Evolutionary conservation across 2,329 filamentous ascomycete genomes (phyloP).

Genomic region (Fusarium napiforme): DNA sequence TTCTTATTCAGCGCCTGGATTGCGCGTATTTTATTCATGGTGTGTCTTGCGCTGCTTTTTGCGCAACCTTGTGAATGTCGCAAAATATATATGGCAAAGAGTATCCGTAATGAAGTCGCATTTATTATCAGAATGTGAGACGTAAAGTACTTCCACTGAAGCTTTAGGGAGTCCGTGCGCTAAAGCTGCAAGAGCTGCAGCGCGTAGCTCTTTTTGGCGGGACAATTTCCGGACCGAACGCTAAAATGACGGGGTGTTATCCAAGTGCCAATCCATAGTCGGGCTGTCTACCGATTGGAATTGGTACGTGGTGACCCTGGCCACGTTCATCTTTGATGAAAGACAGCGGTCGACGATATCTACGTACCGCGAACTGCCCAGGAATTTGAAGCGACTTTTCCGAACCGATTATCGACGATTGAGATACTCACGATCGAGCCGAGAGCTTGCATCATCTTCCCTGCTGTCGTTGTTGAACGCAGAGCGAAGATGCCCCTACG

Average conservation of each 20-base stretch:
- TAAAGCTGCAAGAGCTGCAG: slow-evolving; percentile 26
- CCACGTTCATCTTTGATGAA: slow-evolving; percentile 42
- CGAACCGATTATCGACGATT: background rate
- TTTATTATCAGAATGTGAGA: slow-evolving; percentile 24
- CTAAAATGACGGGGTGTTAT: slow-evolving; percentile 29
- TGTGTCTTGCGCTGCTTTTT: slow-evolving; percentile 30
- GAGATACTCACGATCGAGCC: slow-evolving; percentile 18
- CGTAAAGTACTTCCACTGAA: slow-evolving; percentile 15
- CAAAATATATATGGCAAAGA: background rate
- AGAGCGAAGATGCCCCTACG: slow-evolving; percentile 45
- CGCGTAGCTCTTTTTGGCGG: slow-evolving; percentile 39
- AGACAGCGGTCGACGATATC: slow-evolving; percentile 39
- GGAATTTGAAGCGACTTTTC: slow-evolving; percentile 15
- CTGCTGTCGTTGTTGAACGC: slow-evolving; percentile 12
- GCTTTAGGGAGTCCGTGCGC: slow-evolving; percentile 31
- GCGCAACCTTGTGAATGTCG: background rate
- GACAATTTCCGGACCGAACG: slow-evolving; percentile 52
- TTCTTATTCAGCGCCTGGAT: slow-evolving; percentile 94
- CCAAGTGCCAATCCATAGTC: slow-evolving; percentile 13
- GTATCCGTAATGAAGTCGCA: slow-evolving; percentile 15
- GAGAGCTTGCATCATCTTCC: background rate
- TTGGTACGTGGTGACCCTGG: slow-evolving; percentile 39
- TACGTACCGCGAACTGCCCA: slow-evolving; percentile 18
- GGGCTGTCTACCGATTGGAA: background rate
- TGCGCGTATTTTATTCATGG: slow-evolving; percentile 93